Evolutionary conservation across 257 asterid species (phyloP).

Genomic region (Ilex asprella): DNA sequence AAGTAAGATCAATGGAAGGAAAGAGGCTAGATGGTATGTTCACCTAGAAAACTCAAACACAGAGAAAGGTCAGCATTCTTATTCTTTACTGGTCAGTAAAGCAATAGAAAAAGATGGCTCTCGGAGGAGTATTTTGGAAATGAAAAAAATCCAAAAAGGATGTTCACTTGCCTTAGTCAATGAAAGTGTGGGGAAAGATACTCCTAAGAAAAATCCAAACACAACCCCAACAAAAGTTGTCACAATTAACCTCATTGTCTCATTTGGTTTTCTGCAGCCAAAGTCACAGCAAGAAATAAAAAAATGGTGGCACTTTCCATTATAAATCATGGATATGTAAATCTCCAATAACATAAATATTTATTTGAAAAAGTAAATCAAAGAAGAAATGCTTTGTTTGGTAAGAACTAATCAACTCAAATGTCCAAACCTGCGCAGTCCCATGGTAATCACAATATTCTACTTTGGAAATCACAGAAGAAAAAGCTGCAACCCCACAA

Average conservation of each 20-base stretch:
- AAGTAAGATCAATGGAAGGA: slow-evolving; percentile 53
- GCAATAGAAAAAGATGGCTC: slow-evolving; percentile 6
- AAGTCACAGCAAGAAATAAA: slow-evolving; percentile 23
- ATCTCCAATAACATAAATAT: background rate
- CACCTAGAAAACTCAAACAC: slow-evolving; percentile 30
- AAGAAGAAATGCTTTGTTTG: too few relatives aligned
- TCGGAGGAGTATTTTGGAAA: slow-evolving; percentile 1
- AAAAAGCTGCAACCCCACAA: slow-evolving; percentile 19
- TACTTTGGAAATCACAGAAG: slow-evolving; percentile 4
- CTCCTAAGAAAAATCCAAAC: slow-evolving; percentile 80
- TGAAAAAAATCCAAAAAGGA: background rate
- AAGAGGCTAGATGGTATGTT: slow-evolving; percentile 46
- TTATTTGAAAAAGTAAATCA: background rate
- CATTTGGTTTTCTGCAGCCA: slow-evolving; percentile 55
- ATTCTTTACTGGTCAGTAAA: background rate
- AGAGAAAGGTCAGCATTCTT: slow-evolving; percentile 10
- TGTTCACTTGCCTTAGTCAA: slow-evolving; percentile 55
- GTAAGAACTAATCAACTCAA: slow-evolving; percentile 15
- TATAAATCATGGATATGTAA: background rate
- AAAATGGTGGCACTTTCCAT: background rate
- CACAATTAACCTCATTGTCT: slow-evolving; percentile 64
- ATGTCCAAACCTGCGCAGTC: slow-evolving; percentile 29
- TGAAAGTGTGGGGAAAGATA: slow-evolving; percentile 69
- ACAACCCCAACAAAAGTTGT: slow-evolving; percentile 69
- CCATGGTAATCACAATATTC: slow-evolving; percentile 33